Percentiles rank a stretch among this genome's conserved stretches.
phyloP scores from a whole-genome alignment of 1,139 yeast species.

The Hyphopichia wangnamkhiaoensis region DNA sequence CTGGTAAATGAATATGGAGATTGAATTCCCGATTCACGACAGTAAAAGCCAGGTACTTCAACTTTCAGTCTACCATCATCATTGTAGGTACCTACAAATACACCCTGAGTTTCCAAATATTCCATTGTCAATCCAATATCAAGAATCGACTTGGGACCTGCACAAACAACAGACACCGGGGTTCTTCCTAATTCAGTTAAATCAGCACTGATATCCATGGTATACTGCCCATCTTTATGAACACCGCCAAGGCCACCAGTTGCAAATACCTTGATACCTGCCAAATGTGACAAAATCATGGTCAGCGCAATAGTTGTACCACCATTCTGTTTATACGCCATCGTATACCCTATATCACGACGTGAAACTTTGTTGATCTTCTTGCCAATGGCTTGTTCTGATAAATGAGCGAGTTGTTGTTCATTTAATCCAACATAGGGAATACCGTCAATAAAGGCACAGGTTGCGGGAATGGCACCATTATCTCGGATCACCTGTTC shows the following conservation, averaged over 20 bases:
- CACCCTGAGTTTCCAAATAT: conserved; percentile 86
- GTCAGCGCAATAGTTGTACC: conserved; percentile 93
- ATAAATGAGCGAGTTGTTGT: conserved; percentile 51
- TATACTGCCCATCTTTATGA: conserved; percentile 71
- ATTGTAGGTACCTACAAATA: conserved; percentile 54
- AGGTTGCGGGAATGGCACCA: conserved; percentile 85
- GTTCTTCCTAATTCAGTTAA: conserved; percentile 81
- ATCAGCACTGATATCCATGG: conserved; percentile 87
- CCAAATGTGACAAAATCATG: conserved; percentile 74
- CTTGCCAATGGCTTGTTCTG: conserved; percentile 35
- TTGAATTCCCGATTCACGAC: conserved; percentile 69
- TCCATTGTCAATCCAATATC: conserved; percentile 84
- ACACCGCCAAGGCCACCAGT: conserved; percentile 97
- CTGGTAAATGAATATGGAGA: conserved; percentile 67
- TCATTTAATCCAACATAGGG: conserved; percentile 67
- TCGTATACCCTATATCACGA: conserved; percentile 75
- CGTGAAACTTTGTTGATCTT: conserved; percentile 65
- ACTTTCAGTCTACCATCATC: conserved; percentile 25
- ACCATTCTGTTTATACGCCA: conserved; percentile 65
- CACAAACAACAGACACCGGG: conserved; percentile 84
- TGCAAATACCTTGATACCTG: conserved; percentile 83
- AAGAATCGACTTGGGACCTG: conserved; percentile 86
- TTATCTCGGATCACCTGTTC: conserved; percentile 58
- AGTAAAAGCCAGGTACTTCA: conserved; percentile 72
- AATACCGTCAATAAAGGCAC: conserved; percentile 71